These are phyloP conservation scores for Phlebiopsis gigantea DNA, from an alignment of 768 basidiomycete species.

Conservation along the genomic window DNA sequence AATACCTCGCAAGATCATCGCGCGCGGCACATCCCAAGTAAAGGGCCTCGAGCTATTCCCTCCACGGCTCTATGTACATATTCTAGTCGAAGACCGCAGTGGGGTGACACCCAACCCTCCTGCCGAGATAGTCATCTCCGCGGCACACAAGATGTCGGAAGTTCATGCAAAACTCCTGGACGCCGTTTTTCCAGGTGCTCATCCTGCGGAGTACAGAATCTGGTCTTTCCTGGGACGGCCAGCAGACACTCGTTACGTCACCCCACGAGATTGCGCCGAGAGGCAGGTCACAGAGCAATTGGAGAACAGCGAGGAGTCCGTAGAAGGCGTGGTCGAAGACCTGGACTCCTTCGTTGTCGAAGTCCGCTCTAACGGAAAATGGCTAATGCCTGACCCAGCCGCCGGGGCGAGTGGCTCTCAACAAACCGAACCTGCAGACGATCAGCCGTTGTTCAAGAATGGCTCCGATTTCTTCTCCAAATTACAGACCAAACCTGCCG, in stretches of 20 bases:
- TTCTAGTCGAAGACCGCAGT: conserved; percentile 5
- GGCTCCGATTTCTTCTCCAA: conserved; percentile 47
- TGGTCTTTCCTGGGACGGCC: background rate
- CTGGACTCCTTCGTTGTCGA: conserved; percentile 80
- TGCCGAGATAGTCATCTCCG: conserved; percentile 15
- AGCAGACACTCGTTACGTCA: background rate
- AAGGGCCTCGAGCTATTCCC: conserved; percentile 69
- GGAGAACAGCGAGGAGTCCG: conserved; percentile 39
- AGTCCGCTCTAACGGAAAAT: conserved; percentile 50
- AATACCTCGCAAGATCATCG: conserved; percentile 64
- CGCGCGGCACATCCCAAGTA: conserved; percentile 45
- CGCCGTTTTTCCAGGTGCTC: conserved; percentile 5
- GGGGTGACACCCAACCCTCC: conserved; percentile 1
- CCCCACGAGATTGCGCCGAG: background rate
- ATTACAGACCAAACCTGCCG: conserved; percentile 8
- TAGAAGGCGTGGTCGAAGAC: conserved; percentile 56
- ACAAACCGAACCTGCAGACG: conserved; percentile 3
- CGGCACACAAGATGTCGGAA: conserved; percentile 14
- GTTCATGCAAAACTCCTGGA: conserved; percentile 12
- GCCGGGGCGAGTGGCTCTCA: conserved; percentile 1
- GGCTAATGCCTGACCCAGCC: conserved; percentile 41
- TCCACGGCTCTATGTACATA: conserved; percentile 48
- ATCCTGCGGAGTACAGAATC: conserved; percentile 11
- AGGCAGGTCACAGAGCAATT: conserved; percentile 17
- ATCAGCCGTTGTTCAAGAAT: conserved; percentile 41